Evolutionary conservation across 176 grass and related monocot genomes (phyloP), one percentile per base, ranked within the genome.

Genomic region (maize (Zea mays)): DNA sequence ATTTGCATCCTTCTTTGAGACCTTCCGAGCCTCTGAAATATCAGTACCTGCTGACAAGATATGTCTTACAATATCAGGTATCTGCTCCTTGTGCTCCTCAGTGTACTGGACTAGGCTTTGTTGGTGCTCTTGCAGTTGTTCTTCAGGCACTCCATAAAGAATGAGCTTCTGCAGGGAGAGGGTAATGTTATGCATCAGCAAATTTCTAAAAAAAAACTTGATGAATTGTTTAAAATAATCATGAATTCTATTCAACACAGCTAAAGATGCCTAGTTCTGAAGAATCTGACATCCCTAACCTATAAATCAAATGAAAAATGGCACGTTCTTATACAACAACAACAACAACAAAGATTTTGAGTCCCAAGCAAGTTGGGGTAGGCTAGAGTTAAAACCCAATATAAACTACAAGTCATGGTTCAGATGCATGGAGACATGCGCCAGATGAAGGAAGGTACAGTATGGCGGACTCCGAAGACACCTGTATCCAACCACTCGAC

Each of bases 101-200:
- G 63, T 5, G 69, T 88, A 89, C 8, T 21, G 14, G 50, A 90
- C 66, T 33, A 92, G 67, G 40, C 77, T 85, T 82, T 86, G 37
- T 17, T 88, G 85, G 69, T 69, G 72, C n/a, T 83, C 60, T 39
- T 78, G 80, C 14, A 99, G 79, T 5, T 48, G 65, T 60, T 90
- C 90, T 36, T 77, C 65, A 0, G 90, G 92, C 59, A 99, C 79
- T 33, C 96, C 96, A 16, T 88, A 79, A 52, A 67, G 75, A 56
- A 90, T 67, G 69, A 99, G 92, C 83, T 90, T 96, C 96, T 99
- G 90, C 43, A 85, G 60, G 9, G 60, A 65, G 36, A 55, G 58
- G 6, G 11, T 62, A 43, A 75, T 46, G 58, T 0, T 1, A 15
- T 46, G 20, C 14, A 43, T 88, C 49, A 88, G 76, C 8, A 27